Percentiles rank a stretch among this genome's conserved stretches.
Evolutionary conservation across 345 rosid genomes (phyloP).

Genomic region (Eucalyptus coolabah): DNA sequence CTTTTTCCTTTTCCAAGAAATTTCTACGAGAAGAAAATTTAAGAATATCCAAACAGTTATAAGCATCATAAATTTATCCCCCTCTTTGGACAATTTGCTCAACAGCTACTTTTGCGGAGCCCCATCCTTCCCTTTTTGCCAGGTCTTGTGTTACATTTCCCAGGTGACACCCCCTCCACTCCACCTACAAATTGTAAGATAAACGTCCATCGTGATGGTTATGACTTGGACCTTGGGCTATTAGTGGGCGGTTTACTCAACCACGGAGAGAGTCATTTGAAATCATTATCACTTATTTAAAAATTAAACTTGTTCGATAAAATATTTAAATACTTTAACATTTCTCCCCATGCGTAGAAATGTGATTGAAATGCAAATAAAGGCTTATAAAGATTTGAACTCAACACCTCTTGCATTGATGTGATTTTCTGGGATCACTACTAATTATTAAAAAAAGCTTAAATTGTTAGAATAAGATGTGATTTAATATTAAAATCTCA

Average conservation of each 20-base stretch:
- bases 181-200: neutral
- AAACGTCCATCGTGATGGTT: neutral
- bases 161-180: neutral
- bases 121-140: neutral
- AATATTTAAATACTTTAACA: no score
- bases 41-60: no score
- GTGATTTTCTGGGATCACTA: no score
- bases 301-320: no score
- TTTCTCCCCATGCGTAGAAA: fast-evolving
- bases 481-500: neutral
- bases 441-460: no score
- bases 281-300: neutral
- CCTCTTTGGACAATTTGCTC: neutral
- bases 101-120: neutral
- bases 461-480: neutral
- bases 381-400: no score
- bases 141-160: neutral
- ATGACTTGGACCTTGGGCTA: neutral
- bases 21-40: no score
- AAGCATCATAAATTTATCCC: neutral
- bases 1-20: neutral
- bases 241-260: neutral
- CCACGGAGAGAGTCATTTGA: neutral
- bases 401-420: neutral
- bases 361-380: neutral